Base-by-base conservation (phyloP, 306 rosid species). In the Styphnolobium japonicum region DNA sequence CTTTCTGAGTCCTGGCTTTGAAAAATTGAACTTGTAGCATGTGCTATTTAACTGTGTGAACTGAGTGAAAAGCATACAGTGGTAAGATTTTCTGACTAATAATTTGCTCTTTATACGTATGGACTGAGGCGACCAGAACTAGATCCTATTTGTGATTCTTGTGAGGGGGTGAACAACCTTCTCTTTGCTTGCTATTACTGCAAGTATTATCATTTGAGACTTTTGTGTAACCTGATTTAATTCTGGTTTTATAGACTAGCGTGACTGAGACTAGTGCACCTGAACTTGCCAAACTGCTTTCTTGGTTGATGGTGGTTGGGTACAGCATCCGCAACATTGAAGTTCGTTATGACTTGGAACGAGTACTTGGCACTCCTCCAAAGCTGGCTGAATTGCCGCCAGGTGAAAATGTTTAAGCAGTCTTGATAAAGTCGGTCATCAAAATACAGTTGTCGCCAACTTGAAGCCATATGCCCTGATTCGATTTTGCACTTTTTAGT, bases 271-370 rank as follows among this genome's bases (percentile, higher is more conserved):
- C 97, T 5, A 90, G 88, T 52, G 94, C 98, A 36, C 82, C 96
- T 2, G 99, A 95, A 84, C 93, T 95, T 39, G 98, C 90, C 3
- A 95, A 93, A 78, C 90, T 95, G 84, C 88, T 95, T 40, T 95
- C 84, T 78, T 93, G 99, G 99, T 83, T 95, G 73, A 95, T 95
- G 98, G 97, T 95, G 71, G 99, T 95, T 0, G 98, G 97, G 29
- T 95, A 95, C 86, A 86, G 99, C 88, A 78, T 95, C 62, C 97
- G 99, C 73, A 91, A 93, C 82, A 93, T 95, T 25, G 99, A 95
- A 87, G 97, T 95, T 87, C 98, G 98, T 19, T 89, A 82, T 66
- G 98, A 95, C 77, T 93, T 95, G 99, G 99, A 95, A 84, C 80
- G 99, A 81, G 93, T 95, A 81, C 98, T 95, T 33, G 98, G 94